phyloP scores from a whole-genome alignment of 2,329 filamentous ascomycete species.

The Alternaria viburni region DNA sequence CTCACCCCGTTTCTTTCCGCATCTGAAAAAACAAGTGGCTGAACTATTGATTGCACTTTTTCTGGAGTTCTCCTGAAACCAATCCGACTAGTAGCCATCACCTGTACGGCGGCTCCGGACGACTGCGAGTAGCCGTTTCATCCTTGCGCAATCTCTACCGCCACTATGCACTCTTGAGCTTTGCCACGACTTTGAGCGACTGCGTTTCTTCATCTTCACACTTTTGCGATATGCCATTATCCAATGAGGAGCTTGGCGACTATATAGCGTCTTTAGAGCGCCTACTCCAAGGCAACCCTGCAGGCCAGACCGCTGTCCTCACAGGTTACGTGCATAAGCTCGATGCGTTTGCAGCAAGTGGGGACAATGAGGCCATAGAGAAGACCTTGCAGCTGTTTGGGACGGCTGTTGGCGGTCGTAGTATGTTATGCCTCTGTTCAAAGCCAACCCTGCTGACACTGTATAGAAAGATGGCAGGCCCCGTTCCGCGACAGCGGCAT shows the following conservation, averaged over 20 bases:
- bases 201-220: conserved; percentile 9
- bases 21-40: conserved; percentile 12
- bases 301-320: conserved; percentile 21
- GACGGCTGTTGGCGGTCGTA: conserved; percentile 41
- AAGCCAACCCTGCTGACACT: conserved; percentile 28
- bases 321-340: conserved; percentile 23
- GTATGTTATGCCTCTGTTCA: conserved; percentile 19
- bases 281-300: conserved; percentile 21
- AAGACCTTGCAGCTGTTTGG: conserved; percentile 35
- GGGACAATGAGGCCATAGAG: conserved; percentile 18
- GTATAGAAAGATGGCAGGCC: conserved; percentile 38
- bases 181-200: conserved; percentile 5
- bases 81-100: background rate
- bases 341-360: conserved; percentile 11
- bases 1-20: conserved; percentile 8
- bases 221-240: conserved; percentile 21
- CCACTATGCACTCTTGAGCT: conserved; percentile 18
- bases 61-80: background rate
- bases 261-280: conserved; percentile 24
- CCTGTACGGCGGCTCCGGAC: background rate
- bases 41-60: conserved; percentile 14
- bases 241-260: conserved; percentile 22
- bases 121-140: conserved; percentile 3
- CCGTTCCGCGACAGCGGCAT: conserved; percentile 37
- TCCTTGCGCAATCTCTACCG: conserved; percentile 1